Conservation (phyloP, 371 early-diverging fungal genomes). For the Paraphysoderma sedebokerense region DNA sequence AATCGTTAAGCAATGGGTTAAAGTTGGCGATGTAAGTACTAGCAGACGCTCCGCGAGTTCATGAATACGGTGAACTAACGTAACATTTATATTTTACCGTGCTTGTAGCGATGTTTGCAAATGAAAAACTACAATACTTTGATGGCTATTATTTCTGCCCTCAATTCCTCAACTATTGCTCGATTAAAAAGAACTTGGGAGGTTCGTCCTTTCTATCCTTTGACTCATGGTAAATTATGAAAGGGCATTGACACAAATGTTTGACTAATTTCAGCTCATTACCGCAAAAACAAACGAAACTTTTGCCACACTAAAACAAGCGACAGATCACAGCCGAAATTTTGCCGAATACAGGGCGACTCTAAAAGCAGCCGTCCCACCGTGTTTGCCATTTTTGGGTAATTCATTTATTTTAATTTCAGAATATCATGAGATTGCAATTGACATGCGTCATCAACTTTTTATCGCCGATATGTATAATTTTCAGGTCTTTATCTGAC, state of each 20-base stretch:
- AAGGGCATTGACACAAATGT: not conserved
- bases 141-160: constrained; percentile 57
- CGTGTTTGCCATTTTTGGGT: constrained; percentile 81
- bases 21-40: constrained; percentile 41
- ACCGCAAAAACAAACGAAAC: too few species aligned
- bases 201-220: not conserved
- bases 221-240: not conserved
- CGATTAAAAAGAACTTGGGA: constrained; percentile 62
- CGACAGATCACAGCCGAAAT: constrained; percentile 45
- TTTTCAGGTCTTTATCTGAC: constrained; percentile 73
- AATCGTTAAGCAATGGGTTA: constrained; percentile 43
- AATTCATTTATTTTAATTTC: too few species aligned
- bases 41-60: too few species aligned
- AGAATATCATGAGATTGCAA: too few species aligned
- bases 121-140: constrained; percentile 64
- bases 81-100: not conserved
- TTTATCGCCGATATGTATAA: constrained; percentile 61
- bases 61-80: too few species aligned
- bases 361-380: constrained; percentile 33
- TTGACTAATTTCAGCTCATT: not conserved
- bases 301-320: not conserved
- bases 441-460: too few species aligned
- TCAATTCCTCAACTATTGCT: constrained; percentile 52
- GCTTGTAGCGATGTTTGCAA: constrained; percentile 26
- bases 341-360: constrained; percentile 54